These are phyloP conservation scores for Vanrija sp. DNA, from an alignment of 1,284 basidiomycete genomes.

Conservation along the genomic window DNA sequence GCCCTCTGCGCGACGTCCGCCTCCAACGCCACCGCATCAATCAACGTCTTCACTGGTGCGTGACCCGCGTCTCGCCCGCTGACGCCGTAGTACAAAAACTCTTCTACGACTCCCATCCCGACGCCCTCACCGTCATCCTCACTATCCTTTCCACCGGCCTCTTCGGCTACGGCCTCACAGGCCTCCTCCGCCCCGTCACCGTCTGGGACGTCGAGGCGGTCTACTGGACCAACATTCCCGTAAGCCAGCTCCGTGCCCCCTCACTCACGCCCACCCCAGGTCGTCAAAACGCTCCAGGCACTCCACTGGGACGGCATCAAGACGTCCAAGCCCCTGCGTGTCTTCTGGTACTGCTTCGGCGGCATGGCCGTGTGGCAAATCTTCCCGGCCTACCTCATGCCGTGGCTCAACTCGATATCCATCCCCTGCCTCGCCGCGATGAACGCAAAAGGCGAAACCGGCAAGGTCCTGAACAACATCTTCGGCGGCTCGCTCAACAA, in stretches of 20 bases:
- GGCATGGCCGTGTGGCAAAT: slow-evolving; percentile 24
- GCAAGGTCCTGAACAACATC: slow-evolving; percentile 25
- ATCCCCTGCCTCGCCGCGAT: slow-evolving; percentile 53
- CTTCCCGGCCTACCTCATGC: slow-evolving; percentile 54
- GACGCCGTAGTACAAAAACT: slow-evolving; percentile 50
- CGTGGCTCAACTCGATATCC: slow-evolving; percentile 34
- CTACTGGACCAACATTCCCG: slow-evolving; percentile 33
- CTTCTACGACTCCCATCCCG: slow-evolving; percentile 59
- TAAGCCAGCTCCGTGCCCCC: too few relatives aligned
- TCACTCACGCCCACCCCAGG: slow-evolving; percentile 16
- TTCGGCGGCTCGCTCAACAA: slow-evolving; percentile 34
- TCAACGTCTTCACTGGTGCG: slow-evolving; percentile 56
- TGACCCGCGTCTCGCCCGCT: too few relatives aligned
- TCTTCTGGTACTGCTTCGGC: slow-evolving; percentile 56
- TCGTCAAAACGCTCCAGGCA: slow-evolving; percentile 30
- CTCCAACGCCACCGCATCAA: slow-evolving; percentile 55
- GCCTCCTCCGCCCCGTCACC: slow-evolving; percentile 36
- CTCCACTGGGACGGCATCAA: slow-evolving; percentile 42
- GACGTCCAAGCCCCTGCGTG: slow-evolving; percentile 57
- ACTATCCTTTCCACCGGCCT: slow-evolving; percentile 63
- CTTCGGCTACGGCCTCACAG: slow-evolving; percentile 60
- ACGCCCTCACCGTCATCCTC: slow-evolving; percentile 59
- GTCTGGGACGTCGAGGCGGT: slow-evolving; percentile 39
- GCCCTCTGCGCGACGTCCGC: slow-evolving; percentile 61
- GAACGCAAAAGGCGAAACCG: slow-evolving; percentile 51